Evolutionary conservation across 164 flowering plant species (phyloP).

Genomic region (Umbellularia californica): DNA sequence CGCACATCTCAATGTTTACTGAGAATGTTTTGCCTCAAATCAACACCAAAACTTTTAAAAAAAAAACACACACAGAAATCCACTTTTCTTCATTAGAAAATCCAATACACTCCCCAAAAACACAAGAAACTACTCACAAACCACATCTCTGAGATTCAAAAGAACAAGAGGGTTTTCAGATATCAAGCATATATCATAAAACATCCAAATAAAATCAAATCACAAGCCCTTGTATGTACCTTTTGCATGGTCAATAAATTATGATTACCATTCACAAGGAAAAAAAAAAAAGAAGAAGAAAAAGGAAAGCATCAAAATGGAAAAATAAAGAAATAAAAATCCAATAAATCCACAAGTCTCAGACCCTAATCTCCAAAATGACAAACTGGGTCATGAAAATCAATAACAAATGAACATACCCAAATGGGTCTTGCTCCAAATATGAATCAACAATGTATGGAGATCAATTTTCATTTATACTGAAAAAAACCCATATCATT

Average conservation of each 20-base stretch:
- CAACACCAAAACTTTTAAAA: too few species aligned
- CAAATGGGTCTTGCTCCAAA: conserved; percentile 4
- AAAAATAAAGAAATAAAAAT: neutral
- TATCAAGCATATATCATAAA: neutral
- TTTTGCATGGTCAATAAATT: neutral
- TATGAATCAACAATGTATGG: neutral
- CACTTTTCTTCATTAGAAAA: too few species aligned
- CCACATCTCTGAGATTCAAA: neutral
- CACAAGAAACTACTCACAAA: neutral
- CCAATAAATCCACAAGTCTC: neutral
- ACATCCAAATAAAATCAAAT: neutral
- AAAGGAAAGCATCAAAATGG: neutral
- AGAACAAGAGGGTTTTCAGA: neutral
- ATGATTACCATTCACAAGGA: neutral
- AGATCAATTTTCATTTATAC: neutral
- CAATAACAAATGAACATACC: neutral
- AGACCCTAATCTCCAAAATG: neutral
- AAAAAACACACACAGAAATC: too few species aligned
- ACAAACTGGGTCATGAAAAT: conserved; percentile 8
- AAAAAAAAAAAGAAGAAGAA: neutral
- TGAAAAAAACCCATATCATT: neutral
- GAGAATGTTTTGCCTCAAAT: too few species aligned
- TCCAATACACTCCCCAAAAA: too few species aligned
- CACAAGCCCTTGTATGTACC: neutral
- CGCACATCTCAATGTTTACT: too few species aligned